Evolutionary conservation across 805 yeast genomes (phyloP), one percentile per base, ranked within the genome.

Genomic region (Starmerella asiatica): DNA sequence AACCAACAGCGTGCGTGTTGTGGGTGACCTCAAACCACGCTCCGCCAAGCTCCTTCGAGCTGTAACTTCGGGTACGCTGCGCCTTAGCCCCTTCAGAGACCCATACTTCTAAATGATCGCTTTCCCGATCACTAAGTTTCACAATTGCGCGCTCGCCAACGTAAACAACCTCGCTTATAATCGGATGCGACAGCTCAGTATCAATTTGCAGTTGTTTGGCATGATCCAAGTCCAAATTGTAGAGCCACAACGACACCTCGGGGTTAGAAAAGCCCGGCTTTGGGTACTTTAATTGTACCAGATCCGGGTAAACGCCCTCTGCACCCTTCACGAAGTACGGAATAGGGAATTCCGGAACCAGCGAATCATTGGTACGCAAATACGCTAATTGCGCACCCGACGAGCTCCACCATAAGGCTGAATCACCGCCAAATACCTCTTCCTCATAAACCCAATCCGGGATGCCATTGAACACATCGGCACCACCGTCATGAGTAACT

Each of bases 381-480:
- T 71, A 78, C 0, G 84, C 69, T 32, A 85, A 55, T 50, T 65
- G 68, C n/a, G 69, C 61, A 11, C 88, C 85, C 31, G 65, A 58
- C 7, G 82, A 82, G 4, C 93, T 78, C 94, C 94, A 85, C 93
- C 93, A 84, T 35, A 83, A 49, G 0, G 86, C 82, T 18, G 68
- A 60, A 50, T 77, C 84, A 19, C 72, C 69, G 27, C 72, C 74
- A 38, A 80, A 68, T 1, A 84, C 91, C 58, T 84, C 95, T 50
- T 84, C 95, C 54, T 85, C 95, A 50, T 84, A 84, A 6, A 83
- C 93, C 95, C 95, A 84, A 55, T 84, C 94, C 0, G 94, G 93
- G 45, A 77, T 76, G 2, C 94, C 95, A 55, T 85, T 79, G 60
- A 84, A 83, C 6, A 82, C 64, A 46, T 73, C 68, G 1, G 64